Base-by-base conservation (phyloP, 305 asterid species). In the Rubia peregrina region DNA sequence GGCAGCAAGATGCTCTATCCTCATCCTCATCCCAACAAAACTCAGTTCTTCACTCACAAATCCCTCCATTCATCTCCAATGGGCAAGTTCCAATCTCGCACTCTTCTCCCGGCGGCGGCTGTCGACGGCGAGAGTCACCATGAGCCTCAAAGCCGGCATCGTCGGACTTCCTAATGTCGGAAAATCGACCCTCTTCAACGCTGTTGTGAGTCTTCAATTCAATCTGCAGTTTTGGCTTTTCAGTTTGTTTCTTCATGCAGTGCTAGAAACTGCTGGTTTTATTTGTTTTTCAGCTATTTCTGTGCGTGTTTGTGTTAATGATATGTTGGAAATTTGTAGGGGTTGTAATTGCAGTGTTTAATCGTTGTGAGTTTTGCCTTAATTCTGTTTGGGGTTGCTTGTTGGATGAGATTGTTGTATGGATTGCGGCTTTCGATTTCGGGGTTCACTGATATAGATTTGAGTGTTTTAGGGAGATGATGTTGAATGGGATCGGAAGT, bases 81-180 rank as follows among this genome's bases (percentile, higher is more conserved):
- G 77, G 71, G 57, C 69, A 17, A 11, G 7, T 24, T 72, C 75
- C 10, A 73, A 13, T 12, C 77, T 86, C 41, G 44, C 72, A 67
- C 73, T 85, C 71, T 66, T 79, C 61, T 65, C 67, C 41, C 67
- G 78, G 36, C 84, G 83, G 73, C 86, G 96, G 73, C 85, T 85
- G n/a, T 88, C 83, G 71, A 80, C 96, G 7, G 80, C 89, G 7
- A 91, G 83, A 85, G 83, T 94, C 72, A 87, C 85, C 87, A 91
- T 94, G 98, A 94, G 95, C 78, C 75, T 94, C 76, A 81, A 82
- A 79, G 97, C 98, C 72, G 97, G 98, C 79, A 94, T 94, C 73
- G 98, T 94, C 42, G 96, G 98, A 51, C 97, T 94, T 68, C 97
- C 98, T 65, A 94, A 94, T 80, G 98, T 94, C 72, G 98, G 98